Base-by-base conservation (phyloP, 345 rosid genomes). In the Eucalyptus sp. region DNA sequence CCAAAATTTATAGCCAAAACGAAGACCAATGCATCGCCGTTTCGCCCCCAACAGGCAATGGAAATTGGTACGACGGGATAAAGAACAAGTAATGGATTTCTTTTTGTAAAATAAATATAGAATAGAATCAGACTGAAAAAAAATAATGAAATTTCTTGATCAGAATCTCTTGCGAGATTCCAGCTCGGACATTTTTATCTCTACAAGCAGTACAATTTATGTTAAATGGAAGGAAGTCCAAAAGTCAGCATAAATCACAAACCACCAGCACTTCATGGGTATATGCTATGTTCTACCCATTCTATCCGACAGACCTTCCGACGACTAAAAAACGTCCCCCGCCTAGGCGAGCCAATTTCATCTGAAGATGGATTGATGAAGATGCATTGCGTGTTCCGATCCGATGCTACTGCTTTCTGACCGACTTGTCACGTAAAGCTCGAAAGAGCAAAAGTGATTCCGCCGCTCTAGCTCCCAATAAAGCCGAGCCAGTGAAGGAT, bases 401-500 rank as follows among this genome's bases (percentile, higher is more conserved):
- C 48, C 15, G 2, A 76, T 20, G 46, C 84, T 33, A 64, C 48
- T 41, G 48, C 84, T 76, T 37, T 76, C 43, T 4, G 8, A 29
- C 84, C 2, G 8, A 37, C 84, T 41, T 5, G 48, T 20, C 8
- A 1, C 3, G 18, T 86, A 58, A 31, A 44, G 13, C 18, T 16
- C 1, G 13, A n/a, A n/a, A 20, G 68, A 14, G 41, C 22, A 24
- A 27, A 27, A 24, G 60, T 6, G n/a, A 3, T 22, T 24, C 46
- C 13, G n/a, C 48, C 5, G 7, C 87, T 87, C 91, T 95, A 97
- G 88, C 93, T 91, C 86, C 99, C 99, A 8, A 96, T 95, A 91
- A 90, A 95, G 90, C 98, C 99, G 80, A 96, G 91, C 93, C 97
- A 90, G 62, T 96, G 96, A 90, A 98, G 95, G 92, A 97, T n/a